Evolutionary conservation across 2,329 filamentous ascomycete species (phyloP).

Genomic region (Triangularia setosa): DNA sequence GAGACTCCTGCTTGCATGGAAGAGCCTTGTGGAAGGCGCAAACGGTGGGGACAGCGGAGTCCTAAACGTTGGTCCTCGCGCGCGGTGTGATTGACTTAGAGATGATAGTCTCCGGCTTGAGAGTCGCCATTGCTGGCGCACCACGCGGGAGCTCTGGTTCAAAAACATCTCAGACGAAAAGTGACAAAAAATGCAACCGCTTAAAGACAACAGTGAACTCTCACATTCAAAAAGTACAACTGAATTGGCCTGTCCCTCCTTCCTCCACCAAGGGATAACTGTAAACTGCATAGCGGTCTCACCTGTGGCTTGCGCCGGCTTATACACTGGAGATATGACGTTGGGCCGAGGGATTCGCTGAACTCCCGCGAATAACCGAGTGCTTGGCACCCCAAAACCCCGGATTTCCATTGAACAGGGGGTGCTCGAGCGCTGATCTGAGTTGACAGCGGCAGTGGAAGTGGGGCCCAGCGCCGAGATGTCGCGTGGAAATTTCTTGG

Average conservation of each 20-base stretch:
- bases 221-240: background rate
- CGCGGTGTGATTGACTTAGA: constrained; percentile 30
- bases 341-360: constrained; percentile 24
- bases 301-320: constrained; percentile 28
- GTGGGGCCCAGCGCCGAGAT: background rate
- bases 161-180: constrained; percentile 47
- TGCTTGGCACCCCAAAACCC: constrained; percentile 11
- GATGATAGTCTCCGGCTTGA: constrained; percentile 29
- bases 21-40: constrained; percentile 36
- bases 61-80: constrained; percentile 1
- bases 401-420: constrained; percentile 6
- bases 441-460: constrained; percentile 18
- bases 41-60: constrained; percentile 19
- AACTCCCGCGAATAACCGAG: constrained; percentile 29
- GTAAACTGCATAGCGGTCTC: background rate
- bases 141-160: constrained; percentile 46
- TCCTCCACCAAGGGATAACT: constrained; percentile 1
- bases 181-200: constrained; percentile 5
- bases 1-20: constrained; percentile 48
- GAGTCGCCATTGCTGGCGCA: constrained; percentile 49
- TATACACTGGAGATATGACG: constrained; percentile 25
- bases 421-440: constrained; percentile 2
- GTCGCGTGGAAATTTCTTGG: constrained; percentile 25
- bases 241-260: background rate
- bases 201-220: constrained; percentile 10